These are phyloP conservation scores for Gardenia jasminoides DNA, from an alignment of 257 asterid species.

Conservation along the genomic window DNA sequence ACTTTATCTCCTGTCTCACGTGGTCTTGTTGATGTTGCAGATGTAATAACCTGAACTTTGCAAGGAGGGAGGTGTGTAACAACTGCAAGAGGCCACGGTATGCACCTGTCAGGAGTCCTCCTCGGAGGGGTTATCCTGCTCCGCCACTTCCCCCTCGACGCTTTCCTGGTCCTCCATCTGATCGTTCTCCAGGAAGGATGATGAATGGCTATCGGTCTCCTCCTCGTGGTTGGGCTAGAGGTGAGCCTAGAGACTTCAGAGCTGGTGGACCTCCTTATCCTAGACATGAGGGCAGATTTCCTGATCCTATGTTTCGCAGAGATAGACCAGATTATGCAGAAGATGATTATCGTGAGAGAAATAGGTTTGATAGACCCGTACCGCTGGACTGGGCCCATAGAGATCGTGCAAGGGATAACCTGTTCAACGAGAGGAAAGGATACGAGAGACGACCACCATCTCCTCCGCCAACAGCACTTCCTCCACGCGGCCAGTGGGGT, in stretches of 20 bases:
- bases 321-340: constrained; percentile 48
- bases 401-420: constrained; percentile 59
- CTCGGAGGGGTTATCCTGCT: constrained; percentile 61
- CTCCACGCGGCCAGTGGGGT: constrained; percentile 61
- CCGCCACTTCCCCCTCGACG: constrained; percentile 50
- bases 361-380: constrained; percentile 55
- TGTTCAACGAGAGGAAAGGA: constrained; percentile 48
- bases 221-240: constrained; percentile 77
- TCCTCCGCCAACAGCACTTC: constrained; percentile 35
- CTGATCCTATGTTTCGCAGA: constrained; percentile 46
- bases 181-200: constrained; percentile 57
- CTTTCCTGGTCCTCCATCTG: constrained; percentile 41
- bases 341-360: constrained; percentile 49
- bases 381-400: constrained; percentile 58
- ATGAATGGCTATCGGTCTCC: constrained; percentile 63
- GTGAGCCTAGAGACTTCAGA: constrained; percentile 61
- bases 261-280: constrained; percentile 45
- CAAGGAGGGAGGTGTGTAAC: constrained; percentile 85
- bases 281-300: constrained; percentile 60
- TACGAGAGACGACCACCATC: constrained; percentile 62
- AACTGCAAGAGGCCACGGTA: constrained; percentile 78
- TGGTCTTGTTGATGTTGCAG: constrained; percentile 35
- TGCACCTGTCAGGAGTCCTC: constrained; percentile 48
- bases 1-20: constrained; percentile 3
- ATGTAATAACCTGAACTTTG: constrained; percentile 86